Conservation (phyloP, 2,329 filamentous ascomycete species). For the Trichophyton schoenleinii region DNA sequence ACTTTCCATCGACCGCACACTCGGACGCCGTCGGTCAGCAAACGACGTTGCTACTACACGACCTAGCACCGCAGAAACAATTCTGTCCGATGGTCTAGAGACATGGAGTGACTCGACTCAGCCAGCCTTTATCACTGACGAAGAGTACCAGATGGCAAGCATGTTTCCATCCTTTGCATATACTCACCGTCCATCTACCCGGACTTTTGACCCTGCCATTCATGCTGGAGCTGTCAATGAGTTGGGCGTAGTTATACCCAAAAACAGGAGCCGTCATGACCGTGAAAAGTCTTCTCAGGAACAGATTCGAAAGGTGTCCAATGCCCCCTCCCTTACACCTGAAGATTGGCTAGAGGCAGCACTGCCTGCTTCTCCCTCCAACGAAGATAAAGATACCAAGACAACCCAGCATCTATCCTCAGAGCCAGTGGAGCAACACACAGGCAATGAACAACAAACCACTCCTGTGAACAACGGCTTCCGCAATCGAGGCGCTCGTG, state of each 20-base stretch:
- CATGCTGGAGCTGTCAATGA: background rate
- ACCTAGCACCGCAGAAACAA: constrained; percentile 22
- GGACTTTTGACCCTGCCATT: background rate
- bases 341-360: constrained; percentile 33
- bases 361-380: constrained; percentile 14
- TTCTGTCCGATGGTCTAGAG: constrained; percentile 21
- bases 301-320: constrained; percentile 10
- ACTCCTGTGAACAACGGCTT: background rate
- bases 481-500: constrained; percentile 11
- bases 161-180: constrained; percentile 20
- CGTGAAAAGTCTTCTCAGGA: background rate
- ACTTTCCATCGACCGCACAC: constrained; percentile 15
- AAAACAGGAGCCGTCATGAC: background rate
- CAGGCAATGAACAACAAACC: background rate
- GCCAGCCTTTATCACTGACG: constrained; percentile 14
- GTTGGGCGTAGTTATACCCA: background rate
- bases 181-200: constrained; percentile 9
- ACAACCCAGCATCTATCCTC: background rate
- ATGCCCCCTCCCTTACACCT: constrained; percentile 26
- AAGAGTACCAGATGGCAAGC: constrained; percentile 18
- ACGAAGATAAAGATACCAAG: background rate
- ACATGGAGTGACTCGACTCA: constrained; percentile 22
- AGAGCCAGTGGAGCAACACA: background rate
- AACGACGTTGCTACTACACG: constrained; percentile 21
- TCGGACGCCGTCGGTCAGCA: constrained; percentile 24